Base-by-base conservation (phyloP, 2,329 filamentous ascomycete species). In the Fonsecaea multimorphosa region DNA sequence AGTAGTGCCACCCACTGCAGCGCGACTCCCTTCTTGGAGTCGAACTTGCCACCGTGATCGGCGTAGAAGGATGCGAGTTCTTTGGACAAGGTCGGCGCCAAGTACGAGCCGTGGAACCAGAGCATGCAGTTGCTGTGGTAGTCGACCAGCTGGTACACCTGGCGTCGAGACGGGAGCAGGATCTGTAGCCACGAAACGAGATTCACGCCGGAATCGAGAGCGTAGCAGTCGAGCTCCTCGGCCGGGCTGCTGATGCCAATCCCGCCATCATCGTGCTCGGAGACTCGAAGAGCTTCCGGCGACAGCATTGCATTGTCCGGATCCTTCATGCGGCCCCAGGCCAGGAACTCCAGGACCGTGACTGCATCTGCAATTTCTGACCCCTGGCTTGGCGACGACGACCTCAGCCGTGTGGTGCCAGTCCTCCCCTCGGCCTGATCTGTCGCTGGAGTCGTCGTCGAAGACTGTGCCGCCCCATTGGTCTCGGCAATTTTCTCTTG, bases 261-360 rank as follows among this genome's bases (percentile, higher is more conserved):
- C 12, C 53, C 49, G 5, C 61, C 57, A 16, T 64, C 57, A 16
- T 67, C 61, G 49, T 54, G 38, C 54, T 67, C 64, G 7, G 57
- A 58, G 12, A 51, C 57, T 52, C 55, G 53, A 19, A 63, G 58
- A 12, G 62, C 61, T 63, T 67, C 61, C 14, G 60, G 63, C 16
- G 66, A 68, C 2, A 65, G 55, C 29, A 52, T 65, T 24, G 61
- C 58, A 31, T 56, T 57, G 11, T 67, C 56, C 9, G 74, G 73
- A 49, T 82, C 77, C 68, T 83, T 83, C 49, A 76, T 74, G 6
- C 81, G 76, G 11, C 81, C 81, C 81, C 81, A 83, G 0, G 81
- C 80, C 3, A 83, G 73, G 57, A 82, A 83, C 63, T 83, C 81
- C 0, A 83, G 75, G 2, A 83, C 79, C 2, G 81, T 81, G 1